phyloP scores from a whole-genome alignment of 2,329 filamentous ascomycete genomes.

The Aspergillus neotritici region DNA sequence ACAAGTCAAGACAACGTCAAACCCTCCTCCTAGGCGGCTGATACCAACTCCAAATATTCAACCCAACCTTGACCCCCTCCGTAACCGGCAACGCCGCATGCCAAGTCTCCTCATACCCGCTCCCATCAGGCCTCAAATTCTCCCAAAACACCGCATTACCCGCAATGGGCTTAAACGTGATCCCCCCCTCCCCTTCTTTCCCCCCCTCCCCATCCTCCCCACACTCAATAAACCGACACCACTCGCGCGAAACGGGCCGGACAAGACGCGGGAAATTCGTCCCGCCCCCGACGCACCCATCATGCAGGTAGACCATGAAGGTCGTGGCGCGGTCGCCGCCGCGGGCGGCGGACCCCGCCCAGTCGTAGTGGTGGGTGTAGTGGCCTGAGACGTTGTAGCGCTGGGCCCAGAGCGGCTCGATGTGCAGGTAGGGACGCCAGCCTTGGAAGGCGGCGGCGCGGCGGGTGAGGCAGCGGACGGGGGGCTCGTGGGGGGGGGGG shows the following conservation, averaged over 20 bases:
- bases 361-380: constrained; percentile 57
- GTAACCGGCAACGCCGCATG: constrained; percentile 56
- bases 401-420: constrained; percentile 58
- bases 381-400: constrained; percentile 54
- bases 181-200: constrained; percentile 32
- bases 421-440: constrained; percentile 53
- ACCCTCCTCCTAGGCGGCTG: constrained; percentile 33
- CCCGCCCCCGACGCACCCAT: constrained; percentile 52
- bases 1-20: not conserved
- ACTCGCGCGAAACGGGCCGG: constrained; percentile 41
- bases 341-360: constrained; percentile 40
- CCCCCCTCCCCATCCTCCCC: constrained; percentile 20
- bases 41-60: constrained; percentile 63
- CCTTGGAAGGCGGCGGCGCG: constrained; percentile 56
- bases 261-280: constrained; percentile 55
- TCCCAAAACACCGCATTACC: constrained; percentile 60
- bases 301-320: constrained; percentile 58
- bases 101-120: constrained; percentile 54
- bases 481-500: constrained; percentile 39
- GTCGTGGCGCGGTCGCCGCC: constrained; percentile 47
- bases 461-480: constrained; percentile 54
- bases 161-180: constrained; percentile 54
- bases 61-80: constrained; percentile 52
- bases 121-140: constrained; percentile 53
- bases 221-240: constrained; percentile 57